phyloP scores from a whole-genome alignment of 306 rosid genomes.

The Pyrus pyrifolia region DNA sequence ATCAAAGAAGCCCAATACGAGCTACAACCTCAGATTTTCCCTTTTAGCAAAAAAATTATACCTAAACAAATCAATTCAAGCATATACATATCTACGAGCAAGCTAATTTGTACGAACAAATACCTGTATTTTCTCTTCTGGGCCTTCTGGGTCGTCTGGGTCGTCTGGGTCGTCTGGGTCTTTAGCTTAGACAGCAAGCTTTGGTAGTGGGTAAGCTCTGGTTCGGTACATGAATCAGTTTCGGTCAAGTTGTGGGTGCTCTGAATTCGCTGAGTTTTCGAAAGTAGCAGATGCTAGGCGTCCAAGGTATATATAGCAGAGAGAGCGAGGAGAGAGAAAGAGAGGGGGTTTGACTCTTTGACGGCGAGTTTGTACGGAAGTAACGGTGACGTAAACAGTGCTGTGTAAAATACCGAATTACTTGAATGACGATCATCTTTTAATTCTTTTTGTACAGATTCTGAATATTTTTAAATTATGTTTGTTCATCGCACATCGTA shows the following conservation, averaged over 20 bases:
- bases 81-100: neutral
- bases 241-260: neutral
- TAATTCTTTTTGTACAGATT: accelerated
- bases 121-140: constrained; percentile 7
- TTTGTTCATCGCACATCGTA: accelerated
- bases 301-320: constrained; percentile 24
- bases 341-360: neutral
- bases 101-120: neutral
- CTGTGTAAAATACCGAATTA: neutral
- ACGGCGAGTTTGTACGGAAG: constrained; percentile 6
- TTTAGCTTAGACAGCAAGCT: neutral
- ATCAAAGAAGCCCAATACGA: neutral
- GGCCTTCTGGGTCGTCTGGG: too few species aligned
- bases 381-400: constrained; percentile 14
- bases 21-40: neutral
- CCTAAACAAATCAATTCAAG: neutral
- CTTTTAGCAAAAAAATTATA: neutral
- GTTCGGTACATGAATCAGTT: neutral
- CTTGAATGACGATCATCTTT: too few species aligned
- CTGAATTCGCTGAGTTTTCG: neutral
- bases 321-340: neutral
- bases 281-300: neutral
- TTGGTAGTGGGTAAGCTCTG: neutral
- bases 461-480: too few species aligned
- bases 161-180: neutral